A percentile compares a stretch with the other conserved stretches of the same genome.
These are phyloP conservation scores for Cytospora chrysosperma DNA, from an alignment of 2,329 filamentous ascomycete genomes.

Conservation along the genomic window DNA sequence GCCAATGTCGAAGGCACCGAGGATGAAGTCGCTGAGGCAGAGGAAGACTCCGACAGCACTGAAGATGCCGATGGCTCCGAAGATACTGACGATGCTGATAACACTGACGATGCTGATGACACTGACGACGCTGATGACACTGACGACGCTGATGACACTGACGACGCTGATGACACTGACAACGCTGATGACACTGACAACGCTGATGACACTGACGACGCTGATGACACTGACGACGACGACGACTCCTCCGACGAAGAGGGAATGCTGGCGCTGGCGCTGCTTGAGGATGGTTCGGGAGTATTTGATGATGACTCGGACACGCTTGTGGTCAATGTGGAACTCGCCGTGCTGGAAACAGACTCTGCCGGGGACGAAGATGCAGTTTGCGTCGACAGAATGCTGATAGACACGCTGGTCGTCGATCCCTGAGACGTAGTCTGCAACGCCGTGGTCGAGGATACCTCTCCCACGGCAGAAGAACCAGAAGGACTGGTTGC, in stretches of 20 bases:
- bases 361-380: not conserved
- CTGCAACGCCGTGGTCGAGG: slow-evolving; percentile 9
- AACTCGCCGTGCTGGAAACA: not conserved
- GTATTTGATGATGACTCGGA: not conserved
- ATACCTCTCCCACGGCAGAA: slow-evolving; percentile 25
- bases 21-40: not conserved
- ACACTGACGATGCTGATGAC: not conserved
- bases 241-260: not conserved
- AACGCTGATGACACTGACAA: too few species aligned
- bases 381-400: slow-evolving; percentile 9
- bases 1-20: not conserved
- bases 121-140: not conserved
- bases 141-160: not conserved
- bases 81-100: too few species aligned
- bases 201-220: not conserved
- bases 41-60: not conserved
- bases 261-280: not conserved
- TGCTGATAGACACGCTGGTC: slow-evolving; percentile 21
- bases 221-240: too few species aligned
- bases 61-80: not conserved
- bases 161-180: not conserved
- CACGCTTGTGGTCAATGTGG: not conserved
- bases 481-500: slow-evolving; percentile 24
- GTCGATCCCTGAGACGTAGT: slow-evolving; percentile 23
- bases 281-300: not conserved